Evolutionary conservation across 225 moss, liverwort and hornwort genomes (phyloP), one percentile per base, ranked within the genome.

Genomic region (Asterella californica): DNA sequence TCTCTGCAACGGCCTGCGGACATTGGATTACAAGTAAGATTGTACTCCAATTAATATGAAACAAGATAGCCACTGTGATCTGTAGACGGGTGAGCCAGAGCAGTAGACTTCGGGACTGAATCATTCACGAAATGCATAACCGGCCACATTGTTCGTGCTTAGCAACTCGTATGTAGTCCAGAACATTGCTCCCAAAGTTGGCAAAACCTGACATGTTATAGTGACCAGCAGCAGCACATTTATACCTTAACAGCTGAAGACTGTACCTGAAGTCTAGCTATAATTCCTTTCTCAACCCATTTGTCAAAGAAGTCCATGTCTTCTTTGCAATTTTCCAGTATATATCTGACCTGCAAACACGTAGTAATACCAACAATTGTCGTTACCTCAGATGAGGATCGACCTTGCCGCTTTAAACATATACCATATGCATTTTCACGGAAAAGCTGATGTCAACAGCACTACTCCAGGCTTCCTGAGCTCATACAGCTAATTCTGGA

Each of bases 261-360:
- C 53, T 63, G 64, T 89, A 96, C 96, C 80, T 82, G 85, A 78
- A 97, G 94, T 70, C 97, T 91, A 74, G 89, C 83, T 75, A 91
- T 88, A 70, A 97, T 94, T 75, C 90, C 97, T 87, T 93, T 88
- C 79, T 97, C 97, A 32, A 94, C 87, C 97, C 97, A 97, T 81
- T 89, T 90, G 65, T 97, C 86, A 69, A 97, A 94, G 79, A 97
- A 97, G 54, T 92, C 93, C 93, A 97, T 92, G 68, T 97, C 97
- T 84, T 97, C 97, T 79, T 89, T 93, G 86, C 97, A 97, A 78
- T 94, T 90, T 32, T 93, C 88, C 70, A 97, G 85, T n/a, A 97
- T 29, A 76, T 97, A 86, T 74, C 84, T 91, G 48, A 97, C 91
- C 96, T 96, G 80, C 78, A 29, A 4, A 64, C 50, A 60, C 42